Evolutionary conservation across 257 asterid species (phyloP), one percentile per base, ranked within the genome.

Genomic region (Avicennia marina): DNA sequence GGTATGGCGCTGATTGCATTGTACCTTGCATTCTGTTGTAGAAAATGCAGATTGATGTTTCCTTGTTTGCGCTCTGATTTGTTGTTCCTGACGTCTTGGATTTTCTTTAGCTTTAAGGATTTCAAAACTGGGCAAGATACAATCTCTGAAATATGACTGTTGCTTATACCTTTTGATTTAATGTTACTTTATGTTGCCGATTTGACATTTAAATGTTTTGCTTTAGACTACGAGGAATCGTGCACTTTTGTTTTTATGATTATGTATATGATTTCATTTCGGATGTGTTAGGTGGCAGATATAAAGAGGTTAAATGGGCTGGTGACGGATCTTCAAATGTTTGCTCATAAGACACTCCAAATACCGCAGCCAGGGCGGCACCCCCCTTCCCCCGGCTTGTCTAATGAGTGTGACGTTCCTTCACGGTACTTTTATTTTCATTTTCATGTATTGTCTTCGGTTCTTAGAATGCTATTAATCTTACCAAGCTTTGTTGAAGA

Each of bases 291-390:
- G 98, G 95, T 87, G 70, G 75, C 86, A 7, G 98, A 90, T 51
- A 77, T 90, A 47, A 90, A 84, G 84, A 90, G 80, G 76, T 59
- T 78, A 34, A 87, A 90, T 65, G 96, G 96, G 12, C 73, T 90
- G 77, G 87, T 79, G 44, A 80, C 95, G 4, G 95, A 90, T 76
- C 84, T 82, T 56, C 96, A 90, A 75, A 90, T 87, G 96, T 90
- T 87, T 82, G 98, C 94, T 61, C 80, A 82, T 10, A 90, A 80
- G 73, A 81, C 91, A 5, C 82, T 90, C 59, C 81, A 76, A 49
- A 90, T 90, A 66, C 98, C 98, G 0, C 66, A 75, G 65, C 98
- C 95, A 0, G 96, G 98, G 63, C 74, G 95, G 74, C 95, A 87
- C 72, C 94, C 87, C 6, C 96, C 94, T 31, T 87, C 96, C 6